Conservation (phyloP, 2,329 filamentous ascomycete species). For the Elsinoe fawcettii region DNA sequence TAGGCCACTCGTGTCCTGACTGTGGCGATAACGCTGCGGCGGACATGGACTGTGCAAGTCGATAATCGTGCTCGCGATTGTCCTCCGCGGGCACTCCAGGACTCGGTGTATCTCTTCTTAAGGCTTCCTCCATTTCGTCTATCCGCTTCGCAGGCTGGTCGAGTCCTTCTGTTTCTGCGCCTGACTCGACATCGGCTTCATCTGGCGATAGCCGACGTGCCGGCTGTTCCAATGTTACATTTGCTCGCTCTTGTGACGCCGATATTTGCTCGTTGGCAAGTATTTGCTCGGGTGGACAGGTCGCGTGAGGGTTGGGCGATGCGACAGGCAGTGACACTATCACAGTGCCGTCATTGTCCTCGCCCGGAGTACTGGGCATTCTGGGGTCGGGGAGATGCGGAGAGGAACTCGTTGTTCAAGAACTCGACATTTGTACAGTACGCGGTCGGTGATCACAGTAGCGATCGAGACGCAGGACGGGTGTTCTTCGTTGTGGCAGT, state of each 20-base stretch:
- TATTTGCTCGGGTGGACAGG: slow-evolving; percentile 38
- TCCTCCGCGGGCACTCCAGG: slow-evolving; percentile 24
- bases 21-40: slow-evolving; percentile 22
- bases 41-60: slow-evolving; percentile 26
- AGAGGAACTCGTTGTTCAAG: background rate
- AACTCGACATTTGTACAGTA: slow-evolving; percentile 8
- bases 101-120: slow-evolving; percentile 24
- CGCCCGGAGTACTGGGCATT: slow-evolving; percentile 13
- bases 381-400: slow-evolving; percentile 5
- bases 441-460: background rate
- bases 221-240: slow-evolving; percentile 27
- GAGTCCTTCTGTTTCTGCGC: slow-evolving; percentile 14
- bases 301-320: slow-evolving; percentile 23
- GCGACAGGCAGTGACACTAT: slow-evolving; percentile 13
- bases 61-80: slow-evolving; percentile 24
- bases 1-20: slow-evolving; percentile 21
- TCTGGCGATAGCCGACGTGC: slow-evolving; percentile 16
- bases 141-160: slow-evolving; percentile 32
- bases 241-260: slow-evolving; percentile 22
- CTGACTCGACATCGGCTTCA: slow-evolving; percentile 17
- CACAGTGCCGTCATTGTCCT: slow-evolving; percentile 16
- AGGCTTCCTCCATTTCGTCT: slow-evolving; percentile 34
- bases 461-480: background rate
- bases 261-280: slow-evolving; percentile 24
- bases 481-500: slow-evolving; percentile 11